Evolutionary conservation across 2,329 filamentous ascomycete species (phyloP).

Genomic region (Xylariales sp.): DNA sequence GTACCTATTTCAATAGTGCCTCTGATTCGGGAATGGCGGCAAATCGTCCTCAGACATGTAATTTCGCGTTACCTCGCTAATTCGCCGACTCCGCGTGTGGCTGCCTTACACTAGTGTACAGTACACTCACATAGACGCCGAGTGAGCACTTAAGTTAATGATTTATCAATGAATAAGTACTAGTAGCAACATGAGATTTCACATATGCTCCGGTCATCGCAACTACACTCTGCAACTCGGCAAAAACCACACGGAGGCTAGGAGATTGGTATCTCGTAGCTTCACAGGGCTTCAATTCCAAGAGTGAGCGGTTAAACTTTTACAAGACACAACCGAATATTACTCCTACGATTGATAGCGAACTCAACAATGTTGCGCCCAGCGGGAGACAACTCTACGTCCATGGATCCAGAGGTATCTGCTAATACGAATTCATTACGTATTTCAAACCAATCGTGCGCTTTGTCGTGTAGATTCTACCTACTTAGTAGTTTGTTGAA

Average conservation of each 20-base stretch:
- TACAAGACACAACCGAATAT: background rate
- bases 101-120: background rate
- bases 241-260: background rate
- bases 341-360: slow-evolving; percentile 2
- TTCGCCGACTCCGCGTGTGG: slow-evolving; percentile 25
- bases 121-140: background rate
- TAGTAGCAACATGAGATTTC: background rate
- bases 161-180: too few species aligned
- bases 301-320: background rate
- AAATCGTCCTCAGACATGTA: slow-evolving; percentile 13
- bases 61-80: slow-evolving; percentile 20
- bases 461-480: background rate
- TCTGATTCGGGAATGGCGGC: background rate
- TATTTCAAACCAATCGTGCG: background rate
- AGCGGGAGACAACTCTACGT: slow-evolving; percentile 1
- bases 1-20: background rate
- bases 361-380: background rate
- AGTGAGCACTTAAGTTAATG: background rate
- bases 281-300: background rate
- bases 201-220: background rate
- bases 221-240: background rate
- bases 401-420: slow-evolving; percentile 31
- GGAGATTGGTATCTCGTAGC: background rate
- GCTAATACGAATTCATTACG: background rate
- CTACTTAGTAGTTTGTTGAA: background rate